Percentiles rank a stretch among this genome's conserved stretches.
phyloP scores from a whole-genome alignment of 2,329 filamentous ascomycete genomes.

The Pseudocercospora musae region DNA sequence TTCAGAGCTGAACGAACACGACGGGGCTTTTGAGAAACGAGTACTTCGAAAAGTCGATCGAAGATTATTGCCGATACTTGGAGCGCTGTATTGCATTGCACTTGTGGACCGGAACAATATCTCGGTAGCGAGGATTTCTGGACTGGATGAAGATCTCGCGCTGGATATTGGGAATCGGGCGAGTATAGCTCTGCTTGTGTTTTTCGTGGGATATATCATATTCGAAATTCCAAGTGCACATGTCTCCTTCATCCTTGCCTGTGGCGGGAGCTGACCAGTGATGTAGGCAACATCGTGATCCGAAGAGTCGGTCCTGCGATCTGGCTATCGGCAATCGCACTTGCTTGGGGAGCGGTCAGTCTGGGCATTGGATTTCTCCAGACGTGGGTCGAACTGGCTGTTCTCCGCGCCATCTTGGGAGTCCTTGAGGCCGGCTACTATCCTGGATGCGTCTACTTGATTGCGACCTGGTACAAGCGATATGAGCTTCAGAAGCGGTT shows the following conservation, averaged over 20 bases:
- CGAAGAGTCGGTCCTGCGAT: conserved; percentile 36
- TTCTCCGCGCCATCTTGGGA: conserved; percentile 7
- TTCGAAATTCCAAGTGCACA: conserved; percentile 6
- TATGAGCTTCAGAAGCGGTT: conserved; percentile 18
- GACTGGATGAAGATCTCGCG: conserved; percentile 9
- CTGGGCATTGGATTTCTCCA: conserved; percentile 5
- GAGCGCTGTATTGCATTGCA: conserved; percentile 40
- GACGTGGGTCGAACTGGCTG: conserved; percentile 1
- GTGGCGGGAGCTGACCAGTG: background rate
- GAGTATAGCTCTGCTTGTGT: conserved; percentile 8
- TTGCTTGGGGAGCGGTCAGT: conserved; percentile 7
- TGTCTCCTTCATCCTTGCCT: background rate
- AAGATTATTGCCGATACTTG: conserved; percentile 47
- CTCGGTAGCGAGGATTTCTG: conserved; percentile 10
- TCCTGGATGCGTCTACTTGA: conserved; percentile 26
- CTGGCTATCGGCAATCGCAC: conserved; percentile 5
- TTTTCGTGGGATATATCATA: conserved; percentile 7
- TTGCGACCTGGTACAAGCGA: conserved; percentile 18
- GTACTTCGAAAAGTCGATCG: conserved; percentile 49
- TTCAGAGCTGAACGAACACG: background rate
- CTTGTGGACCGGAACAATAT: conserved; percentile 43
- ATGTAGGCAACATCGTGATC: conserved; percentile 34
- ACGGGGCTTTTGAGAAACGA: conserved; percentile 31
- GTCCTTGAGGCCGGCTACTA: conserved; percentile 13
- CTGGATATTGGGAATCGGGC: conserved; percentile 5